Percentiles rank a stretch among this genome's conserved stretches.
These are phyloP conservation scores for Trichosporon faecale DNA, from an alignment of 1,284 basidiomycete genomes.

Conservation along the genomic window DNA sequence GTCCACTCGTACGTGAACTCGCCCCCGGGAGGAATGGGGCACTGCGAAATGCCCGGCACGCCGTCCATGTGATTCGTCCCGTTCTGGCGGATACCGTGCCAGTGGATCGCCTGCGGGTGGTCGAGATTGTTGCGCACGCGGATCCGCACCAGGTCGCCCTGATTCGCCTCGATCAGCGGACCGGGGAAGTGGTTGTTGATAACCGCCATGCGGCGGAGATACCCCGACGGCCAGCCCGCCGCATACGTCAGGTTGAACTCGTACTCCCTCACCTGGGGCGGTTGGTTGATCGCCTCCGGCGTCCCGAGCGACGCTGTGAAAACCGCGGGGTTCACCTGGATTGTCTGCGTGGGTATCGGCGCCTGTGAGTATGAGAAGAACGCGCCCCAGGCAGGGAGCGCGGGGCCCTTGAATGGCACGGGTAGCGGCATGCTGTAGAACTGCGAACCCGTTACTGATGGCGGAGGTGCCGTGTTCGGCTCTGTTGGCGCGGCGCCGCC, in stretches of 20 bases:
- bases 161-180: conserved; percentile 39
- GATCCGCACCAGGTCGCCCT: conserved; percentile 34
- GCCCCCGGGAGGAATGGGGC: conserved; percentile 56
- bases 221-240: conserved; percentile 15
- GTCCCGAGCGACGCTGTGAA: conserved; percentile 10
- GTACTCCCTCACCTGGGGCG: conserved; percentile 8
- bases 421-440: conserved; percentile 5
- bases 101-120: conserved; percentile 31
- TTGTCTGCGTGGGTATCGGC: not conserved
- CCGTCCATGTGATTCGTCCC: conserved; percentile 36
- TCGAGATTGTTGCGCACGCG: conserved; percentile 34
- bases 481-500: not conserved
- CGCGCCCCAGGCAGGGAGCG: not conserved
- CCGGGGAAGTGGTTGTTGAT: conserved; percentile 27
- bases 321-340: not conserved
- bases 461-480: conserved; percentile 4
- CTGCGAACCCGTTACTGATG: not conserved
- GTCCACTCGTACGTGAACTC: conserved; percentile 55
- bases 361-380: conserved; percentile 10
- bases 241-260: conserved; percentile 12
- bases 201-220: conserved; percentile 13
- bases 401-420: not conserved
- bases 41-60: conserved; percentile 45
- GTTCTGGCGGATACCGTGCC: conserved; percentile 41
- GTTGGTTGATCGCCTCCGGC: not conserved